phyloP scores from a whole-genome alignment of 768 basidiomycete species.

The Suillus clintonianus region DNA sequence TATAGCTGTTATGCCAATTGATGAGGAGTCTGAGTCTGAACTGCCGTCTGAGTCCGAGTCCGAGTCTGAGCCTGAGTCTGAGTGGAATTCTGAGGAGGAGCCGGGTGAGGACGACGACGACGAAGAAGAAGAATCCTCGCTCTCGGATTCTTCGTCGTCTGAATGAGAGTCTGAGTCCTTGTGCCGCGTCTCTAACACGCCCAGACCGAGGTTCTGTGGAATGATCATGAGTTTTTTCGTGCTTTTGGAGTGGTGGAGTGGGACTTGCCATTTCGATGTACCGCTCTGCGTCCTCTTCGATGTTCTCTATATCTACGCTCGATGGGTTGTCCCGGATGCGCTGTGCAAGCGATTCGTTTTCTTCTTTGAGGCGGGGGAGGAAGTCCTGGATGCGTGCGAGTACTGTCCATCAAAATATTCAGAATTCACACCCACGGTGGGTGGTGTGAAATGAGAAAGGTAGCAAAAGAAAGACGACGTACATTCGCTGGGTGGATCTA shows the following conservation, averaged over 20 bases:
- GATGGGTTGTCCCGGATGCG: conserved; percentile 48
- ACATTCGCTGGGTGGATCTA: conserved; percentile 53
- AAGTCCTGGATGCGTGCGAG: conserved; percentile 67
- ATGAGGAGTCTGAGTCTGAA: conserved; percentile 16
- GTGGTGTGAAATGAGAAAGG: not conserved
- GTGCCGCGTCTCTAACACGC: conserved; percentile 49
- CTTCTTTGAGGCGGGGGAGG: conserved; percentile 65
- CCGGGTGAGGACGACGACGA: not conserved
- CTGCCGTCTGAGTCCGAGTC: conserved; percentile 17
- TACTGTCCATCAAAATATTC: conserved; percentile 41
- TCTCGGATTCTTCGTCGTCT: conserved; percentile 4
- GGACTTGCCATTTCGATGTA: conserved; percentile 68
- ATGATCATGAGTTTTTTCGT: not conserved
- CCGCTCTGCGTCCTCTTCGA: conserved; percentile 46
- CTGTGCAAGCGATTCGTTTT: conserved; percentile 55
- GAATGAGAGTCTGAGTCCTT: conserved; percentile 12
- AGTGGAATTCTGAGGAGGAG: conserved; percentile 2
- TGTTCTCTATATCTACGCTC: conserved; percentile 71
- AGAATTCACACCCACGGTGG: not conserved
- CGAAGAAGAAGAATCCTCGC: not conserved
- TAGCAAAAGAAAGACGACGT: conserved; percentile 21
- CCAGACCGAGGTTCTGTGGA: conserved; percentile 62
- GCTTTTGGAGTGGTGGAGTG: not conserved
- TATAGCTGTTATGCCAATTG: conserved; percentile 40
- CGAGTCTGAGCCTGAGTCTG: not conserved